A percentile compares a stretch with the other conserved stretches of the same genome.
These are phyloP conservation scores for Herpetomonas tarakana DNA, from an alignment of 208 protist genomes.

Conservation along the genomic window DNA sequence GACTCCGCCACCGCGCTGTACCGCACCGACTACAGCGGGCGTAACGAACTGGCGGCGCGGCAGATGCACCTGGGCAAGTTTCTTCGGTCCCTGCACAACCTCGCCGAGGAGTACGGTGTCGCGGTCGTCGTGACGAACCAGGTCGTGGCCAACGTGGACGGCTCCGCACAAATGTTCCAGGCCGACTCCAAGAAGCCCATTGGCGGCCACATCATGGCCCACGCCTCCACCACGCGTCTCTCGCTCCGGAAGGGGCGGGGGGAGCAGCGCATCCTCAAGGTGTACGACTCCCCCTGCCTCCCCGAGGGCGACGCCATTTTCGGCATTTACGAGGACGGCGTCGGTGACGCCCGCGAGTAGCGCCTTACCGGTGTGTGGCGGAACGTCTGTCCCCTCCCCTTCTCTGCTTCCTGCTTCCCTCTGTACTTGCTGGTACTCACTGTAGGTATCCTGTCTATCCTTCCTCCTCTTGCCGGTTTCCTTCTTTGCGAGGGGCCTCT, in stretches of 20 bases:
- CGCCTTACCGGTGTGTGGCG: not conserved
- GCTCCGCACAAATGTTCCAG: conserved; percentile 94
- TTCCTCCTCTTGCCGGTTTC: too few relatives aligned
- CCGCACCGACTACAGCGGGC: conserved; percentile 98
- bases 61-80: conserved; percentile 99
- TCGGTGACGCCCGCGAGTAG: conserved; percentile 96
- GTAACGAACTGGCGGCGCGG: conserved; percentile 97
- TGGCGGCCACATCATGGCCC: conserved; percentile 99
- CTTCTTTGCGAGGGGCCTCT: too few relatives aligned
- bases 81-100: conserved; percentile 94
- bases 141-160: conserved; percentile 98
- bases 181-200: conserved; percentile 99
- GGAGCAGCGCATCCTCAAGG: conserved; percentile 99
- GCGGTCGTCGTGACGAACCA: conserved; percentile 99
- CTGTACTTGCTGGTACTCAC: not conserved
- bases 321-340: conserved; percentile 96
- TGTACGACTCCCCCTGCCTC: conserved; percentile 99
- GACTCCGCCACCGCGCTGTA: conserved; percentile 99
- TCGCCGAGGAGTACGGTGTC: conserved; percentile 99
- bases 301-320: conserved; percentile 97
- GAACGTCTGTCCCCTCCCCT: not conserved
- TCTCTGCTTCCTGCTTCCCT: not conserved
- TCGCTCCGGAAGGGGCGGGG: conserved; percentile 98
- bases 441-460: too few relatives aligned
- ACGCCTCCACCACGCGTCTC: conserved; percentile 99